Base-by-base conservation (phyloP, 2,329 filamentous ascomycete genomes). In the Fusarium mangiferae region DNA sequence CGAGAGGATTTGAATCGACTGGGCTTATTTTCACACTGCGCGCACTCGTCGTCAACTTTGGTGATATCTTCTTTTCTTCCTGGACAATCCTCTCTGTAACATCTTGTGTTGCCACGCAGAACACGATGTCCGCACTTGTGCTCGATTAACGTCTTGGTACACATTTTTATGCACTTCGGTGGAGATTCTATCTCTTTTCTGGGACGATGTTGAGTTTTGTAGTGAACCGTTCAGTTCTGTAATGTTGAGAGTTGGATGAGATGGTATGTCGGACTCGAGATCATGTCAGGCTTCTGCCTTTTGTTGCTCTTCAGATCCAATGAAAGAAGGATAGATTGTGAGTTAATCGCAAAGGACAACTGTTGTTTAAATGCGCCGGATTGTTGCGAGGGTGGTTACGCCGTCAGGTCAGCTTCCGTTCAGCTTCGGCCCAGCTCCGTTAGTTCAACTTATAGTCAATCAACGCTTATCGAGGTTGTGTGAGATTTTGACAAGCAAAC, bases 61-160 rank as follows among this genome's bases (percentile, higher is more conserved):
- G 77, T 74, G 11, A 82, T 68, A 33, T 81, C 80, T 35, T 83
- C 81, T 28, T 72, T 77, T 35, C 78, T 76, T 6, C 77, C 80
- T 2, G 77, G 61, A 62, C 82, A 84, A 30, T 79, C 66, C 11
- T 79, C 77, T 46, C 71, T 67, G 58, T 80, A 83, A 74, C 82
- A 84, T 68, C 78, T 76, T 17, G 82, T 82, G 56, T 79, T 80
- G 54, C 82, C 82, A 35, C 82, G 76, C 44, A 77, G 72, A 48
- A 82, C 78, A 46, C 75, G 78, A 73, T 84, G 82, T 60, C 81
- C 80, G 77, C 82, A 84, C 62, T 76, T 75, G 64, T 84, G 81
- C 62, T 83, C 78, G 70, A 82, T 75, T 38, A 82, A 33, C 46
- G 75, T 79, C 46, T 75, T 78, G 52, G 77, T 78, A 65, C 82